Percentiles rank a stretch among this genome's conserved stretches.
phyloP scores from a whole-genome alignment of 2,329 filamentous ascomycete genomes.

The Acrocalymma vagum region DNA sequence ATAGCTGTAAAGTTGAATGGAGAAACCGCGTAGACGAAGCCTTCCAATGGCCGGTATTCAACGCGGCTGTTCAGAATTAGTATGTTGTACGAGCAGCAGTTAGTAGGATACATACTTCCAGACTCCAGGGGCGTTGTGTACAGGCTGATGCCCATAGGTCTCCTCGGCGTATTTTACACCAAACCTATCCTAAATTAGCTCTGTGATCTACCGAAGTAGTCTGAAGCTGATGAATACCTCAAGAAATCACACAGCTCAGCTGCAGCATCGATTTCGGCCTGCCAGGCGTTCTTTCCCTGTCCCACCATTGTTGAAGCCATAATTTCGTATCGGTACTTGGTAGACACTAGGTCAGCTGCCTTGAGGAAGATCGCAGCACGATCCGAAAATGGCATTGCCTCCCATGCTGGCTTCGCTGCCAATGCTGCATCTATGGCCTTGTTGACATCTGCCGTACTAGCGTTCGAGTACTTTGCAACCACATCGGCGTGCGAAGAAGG shows the following conservation, averaged over 20 bases:
- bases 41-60: slow-evolving; percentile 89
- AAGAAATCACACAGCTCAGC: slow-evolving; percentile 94
- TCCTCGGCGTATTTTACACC: slow-evolving; percentile 95
- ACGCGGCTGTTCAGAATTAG: slow-evolving; percentile 63
- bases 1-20: slow-evolving; percentile 99
- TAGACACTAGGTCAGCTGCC: slow-evolving; percentile 87
- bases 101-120: slow-evolving; percentile 73
- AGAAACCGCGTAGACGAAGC: slow-evolving; percentile 92
- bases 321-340: slow-evolving; percentile 95
- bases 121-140: slow-evolving; percentile 80
- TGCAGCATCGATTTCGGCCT: slow-evolving; percentile 97
- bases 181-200: slow-evolving; percentile 61
- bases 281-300: slow-evolving; percentile 98
- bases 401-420: slow-evolving; percentile 87
- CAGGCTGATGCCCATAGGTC: slow-evolving; percentile 86
- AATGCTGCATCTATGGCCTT: slow-evolving; percentile 85
- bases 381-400: slow-evolving; percentile 85
- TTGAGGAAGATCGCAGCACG: slow-evolving; percentile 94
- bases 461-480: slow-evolving; percentile 86
- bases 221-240: slow-evolving; percentile 54
- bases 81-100: background rate
- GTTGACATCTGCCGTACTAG: slow-evolving; percentile 77
- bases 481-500: slow-evolving; percentile 80
- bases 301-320: slow-evolving; percentile 97
- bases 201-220: background rate